phyloP scores from a whole-genome alignment of 306 rosid species.

The Ormosia emarginata region DNA sequence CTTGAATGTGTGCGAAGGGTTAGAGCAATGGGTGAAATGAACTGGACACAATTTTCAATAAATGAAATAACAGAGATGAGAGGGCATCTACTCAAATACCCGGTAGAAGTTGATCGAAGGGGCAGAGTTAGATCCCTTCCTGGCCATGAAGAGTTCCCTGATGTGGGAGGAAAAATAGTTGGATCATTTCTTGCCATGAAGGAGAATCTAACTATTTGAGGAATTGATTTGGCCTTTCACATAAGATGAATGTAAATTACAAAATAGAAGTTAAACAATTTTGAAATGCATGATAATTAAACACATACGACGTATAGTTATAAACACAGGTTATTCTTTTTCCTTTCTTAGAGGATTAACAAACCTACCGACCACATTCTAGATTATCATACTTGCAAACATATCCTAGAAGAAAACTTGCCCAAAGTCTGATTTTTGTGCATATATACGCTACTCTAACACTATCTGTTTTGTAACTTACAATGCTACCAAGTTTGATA shows the following conservation, averaged over 20 bases:
- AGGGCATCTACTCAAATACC: constrained; percentile 84
- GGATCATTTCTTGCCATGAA: constrained; percentile 92
- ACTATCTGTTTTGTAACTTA: not conserved
- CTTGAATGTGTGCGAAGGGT: constrained; percentile 77
- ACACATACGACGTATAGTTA: not conserved
- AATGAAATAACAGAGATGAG: constrained; percentile 68
- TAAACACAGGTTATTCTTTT: constrained; percentile 13
- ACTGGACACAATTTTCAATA: constrained; percentile 80
- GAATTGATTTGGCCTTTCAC: not conserved
- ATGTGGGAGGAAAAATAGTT: constrained; percentile 81
- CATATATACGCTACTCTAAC: not conserved
- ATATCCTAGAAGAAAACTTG: not conserved
- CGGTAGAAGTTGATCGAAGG: constrained; percentile 74
- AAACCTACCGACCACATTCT: not conserved
- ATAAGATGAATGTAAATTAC: constrained; percentile 23
- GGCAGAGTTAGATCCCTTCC: constrained; percentile 82
- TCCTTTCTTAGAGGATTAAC: not conserved
- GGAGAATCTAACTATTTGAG: constrained; percentile 87
- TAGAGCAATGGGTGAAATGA: constrained; percentile 67
- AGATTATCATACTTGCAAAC: not conserved
- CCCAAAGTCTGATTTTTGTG: not conserved
- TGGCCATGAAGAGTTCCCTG: constrained; percentile 81
- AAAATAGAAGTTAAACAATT: constrained; percentile 19
- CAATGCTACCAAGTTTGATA: not conserved
- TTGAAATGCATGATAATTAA: constrained; percentile 23